These are phyloP conservation scores for Vitis hybrid DNA, from an alignment of 177 flowering plant species.

Conservation along the genomic window DNA sequence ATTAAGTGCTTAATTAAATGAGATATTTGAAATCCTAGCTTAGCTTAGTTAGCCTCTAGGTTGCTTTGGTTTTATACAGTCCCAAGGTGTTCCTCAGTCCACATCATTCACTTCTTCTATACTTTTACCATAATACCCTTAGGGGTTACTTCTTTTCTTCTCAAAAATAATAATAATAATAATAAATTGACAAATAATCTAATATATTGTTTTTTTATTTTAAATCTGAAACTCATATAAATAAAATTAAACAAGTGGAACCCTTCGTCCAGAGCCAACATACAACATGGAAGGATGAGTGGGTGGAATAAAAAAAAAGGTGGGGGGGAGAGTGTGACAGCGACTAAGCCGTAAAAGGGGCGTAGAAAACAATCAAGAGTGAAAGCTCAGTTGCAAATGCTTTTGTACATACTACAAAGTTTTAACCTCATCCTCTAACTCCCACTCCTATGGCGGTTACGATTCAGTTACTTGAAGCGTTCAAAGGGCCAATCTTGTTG, in stretches of 20 bases:
- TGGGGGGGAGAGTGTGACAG: no score
- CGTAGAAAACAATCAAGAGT: conserved; percentile 14
- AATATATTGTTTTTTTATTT: no score
- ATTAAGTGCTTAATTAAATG: not conserved
- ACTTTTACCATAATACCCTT: no score
- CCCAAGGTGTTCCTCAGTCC: not conserved
- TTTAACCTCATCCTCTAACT: conserved; percentile 11
- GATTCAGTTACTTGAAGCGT: conserved; percentile 16
- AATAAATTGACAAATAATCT: no score
- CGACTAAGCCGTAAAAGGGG: not conserved
- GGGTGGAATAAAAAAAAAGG: no score
- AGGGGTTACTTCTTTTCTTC: no score
- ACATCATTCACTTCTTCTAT: no score
- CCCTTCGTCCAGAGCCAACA: no score
- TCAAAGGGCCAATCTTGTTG: conserved; percentile 10
- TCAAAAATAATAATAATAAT: no score
- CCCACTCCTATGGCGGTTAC: conserved; percentile 22
- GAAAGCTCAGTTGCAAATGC: conserved; percentile 18
- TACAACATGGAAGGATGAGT: no score
- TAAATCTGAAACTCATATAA: no score
- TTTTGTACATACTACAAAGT: conserved; percentile 2
- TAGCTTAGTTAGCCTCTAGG: conserved; percentile 11
- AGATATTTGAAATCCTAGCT: conserved; percentile 6
- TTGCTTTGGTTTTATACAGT: conserved; percentile 16
- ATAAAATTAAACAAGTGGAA: no score